Percentiles rank a stretch among this genome's conserved stretches.
Conservation (phyloP, 2,329 filamentous ascomycete species). For the Tolypocladium ophioglossoides region DNA sequence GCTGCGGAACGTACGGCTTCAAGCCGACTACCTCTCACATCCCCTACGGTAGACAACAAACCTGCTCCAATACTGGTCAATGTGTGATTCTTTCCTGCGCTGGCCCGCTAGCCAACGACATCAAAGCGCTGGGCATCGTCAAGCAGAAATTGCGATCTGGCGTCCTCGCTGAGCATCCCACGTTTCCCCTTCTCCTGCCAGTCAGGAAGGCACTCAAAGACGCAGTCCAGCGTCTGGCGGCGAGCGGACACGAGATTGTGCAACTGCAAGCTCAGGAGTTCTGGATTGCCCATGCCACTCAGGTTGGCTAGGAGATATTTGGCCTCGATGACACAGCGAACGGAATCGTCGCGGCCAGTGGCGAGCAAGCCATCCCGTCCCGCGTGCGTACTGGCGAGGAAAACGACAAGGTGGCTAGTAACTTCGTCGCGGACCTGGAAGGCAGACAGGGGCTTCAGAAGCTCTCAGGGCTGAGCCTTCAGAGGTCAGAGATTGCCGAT, state of each 20-base stretch:
- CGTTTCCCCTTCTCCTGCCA: no score
- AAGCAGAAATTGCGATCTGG: no score
- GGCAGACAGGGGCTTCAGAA: constrained; percentile 21
- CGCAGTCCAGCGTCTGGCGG: no score
- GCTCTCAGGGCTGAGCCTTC: constrained; percentile 10
- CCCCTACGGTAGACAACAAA: constrained; percentile 22
- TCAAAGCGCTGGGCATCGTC: constrained; percentile 18
- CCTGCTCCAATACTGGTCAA: no score
- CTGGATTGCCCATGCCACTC: no score
- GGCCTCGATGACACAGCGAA: no score
- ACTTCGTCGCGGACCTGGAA: constrained; percentile 7
- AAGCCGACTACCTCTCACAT: constrained; percentile 47
- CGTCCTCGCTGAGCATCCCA: no score
- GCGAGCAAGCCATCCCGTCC: neutral
- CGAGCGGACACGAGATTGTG: no score
- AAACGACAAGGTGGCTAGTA: neutral
- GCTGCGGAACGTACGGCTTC: constrained; percentile 45
- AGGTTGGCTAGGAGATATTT: no score
- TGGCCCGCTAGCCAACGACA: constrained; percentile 30
- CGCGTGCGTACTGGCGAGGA: neutral
- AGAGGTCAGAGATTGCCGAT: constrained; percentile 19
- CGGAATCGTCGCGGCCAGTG: no score
- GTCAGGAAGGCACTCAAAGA: no score
- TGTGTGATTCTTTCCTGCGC: constrained; percentile 26
- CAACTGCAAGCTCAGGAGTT: no score